Evolutionary conservation across 208 protist species (phyloP), one percentile per base, ranked within the genome.

Genomic region (Trypanosoma lewisi): DNA sequence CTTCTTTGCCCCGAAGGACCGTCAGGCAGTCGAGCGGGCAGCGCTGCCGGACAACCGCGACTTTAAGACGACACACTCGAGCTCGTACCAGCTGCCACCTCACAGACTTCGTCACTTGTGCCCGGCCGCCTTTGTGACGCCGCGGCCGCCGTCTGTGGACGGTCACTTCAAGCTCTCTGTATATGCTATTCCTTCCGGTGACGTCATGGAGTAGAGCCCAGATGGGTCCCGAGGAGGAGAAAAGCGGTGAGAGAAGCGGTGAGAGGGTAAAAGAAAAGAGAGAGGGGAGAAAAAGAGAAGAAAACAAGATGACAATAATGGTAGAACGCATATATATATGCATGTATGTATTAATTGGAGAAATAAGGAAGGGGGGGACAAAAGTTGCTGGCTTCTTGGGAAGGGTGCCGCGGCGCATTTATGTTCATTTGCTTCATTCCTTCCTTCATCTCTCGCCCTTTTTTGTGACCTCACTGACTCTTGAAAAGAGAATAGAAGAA

Each of bases 91-190:
- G 52, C 53, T 80, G 44, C 85, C 84, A 17, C 83, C 83, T 33
- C 30, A 78, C 55, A 54, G 70, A 60, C 63, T 86, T 67, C 85
- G 77, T 28, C 89, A 86, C 62, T 21, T 80, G 9, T 95, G 89
- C 69, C 89, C 89, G 17, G 78, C 85, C 12, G 44, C 77, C n/a
- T 82, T 87, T 52, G 83, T 93, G 50, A 73, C 81, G 25, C 37
- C 60, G 49, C 83, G 89, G 17, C 83, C 89, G 9, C 72, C 74
- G 19, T 95, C 89, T 19, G 71, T 75, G 31, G 89, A 95, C 70
- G 89, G 89, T 8, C 89, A 95, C 71, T 78, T 88, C 60, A 95
- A 95, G 71, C 73, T 93, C 28, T 95, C 83, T 41, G 83, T 93
- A 30, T 90, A 95, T 61, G 84, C 86, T 48, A 87, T 94, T 45